Evolutionary conservation across 306 rosid genomes (phyloP).

Genomic region (Cyclanthera cordifolia): DNA sequence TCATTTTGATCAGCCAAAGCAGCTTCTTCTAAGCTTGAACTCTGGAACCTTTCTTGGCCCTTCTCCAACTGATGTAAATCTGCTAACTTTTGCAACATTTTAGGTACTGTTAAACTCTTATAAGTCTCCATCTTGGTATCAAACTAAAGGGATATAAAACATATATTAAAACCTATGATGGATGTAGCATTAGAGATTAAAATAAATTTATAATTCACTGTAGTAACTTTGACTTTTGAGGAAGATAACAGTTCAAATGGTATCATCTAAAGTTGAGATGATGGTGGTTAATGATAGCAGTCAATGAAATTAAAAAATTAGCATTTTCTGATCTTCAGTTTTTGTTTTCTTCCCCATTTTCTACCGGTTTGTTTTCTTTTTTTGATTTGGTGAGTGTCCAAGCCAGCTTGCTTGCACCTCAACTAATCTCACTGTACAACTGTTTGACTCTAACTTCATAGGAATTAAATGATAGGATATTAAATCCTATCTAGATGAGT

Average conservation of each 20-base stretch:
- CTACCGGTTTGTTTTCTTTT: not conserved
- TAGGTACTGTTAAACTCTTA: not conserved
- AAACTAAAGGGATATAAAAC: not conserved
- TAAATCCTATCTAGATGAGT: too few species aligned
- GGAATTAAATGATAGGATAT: too few species aligned
- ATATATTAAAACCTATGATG: not conserved
- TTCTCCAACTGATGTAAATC: slow-evolving; percentile 20
- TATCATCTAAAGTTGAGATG: not conserved
- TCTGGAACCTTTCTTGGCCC: slow-evolving; percentile 17
- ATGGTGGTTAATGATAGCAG: not conserved
- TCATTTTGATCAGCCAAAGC: slow-evolving; percentile 40
- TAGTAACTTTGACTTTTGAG: not conserved
- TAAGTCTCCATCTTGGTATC: not conserved
- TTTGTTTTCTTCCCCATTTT: not conserved
- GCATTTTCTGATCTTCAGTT: not conserved
- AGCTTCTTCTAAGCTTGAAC: slow-evolving; percentile 24
- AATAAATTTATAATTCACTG: not conserved
- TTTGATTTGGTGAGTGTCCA: too few species aligned
- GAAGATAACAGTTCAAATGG: not conserved
- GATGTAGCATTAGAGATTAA: not conserved
- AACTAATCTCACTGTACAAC: too few species aligned
- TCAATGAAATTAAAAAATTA: not conserved
- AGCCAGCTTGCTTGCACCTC: too few species aligned
- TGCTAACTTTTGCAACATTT: slow-evolving; percentile 22
- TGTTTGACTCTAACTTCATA: too few species aligned